Evolutionary conservation across 768 basidiomycete genomes (phyloP).

Genomic region (Strobilomyces confusus): DNA sequence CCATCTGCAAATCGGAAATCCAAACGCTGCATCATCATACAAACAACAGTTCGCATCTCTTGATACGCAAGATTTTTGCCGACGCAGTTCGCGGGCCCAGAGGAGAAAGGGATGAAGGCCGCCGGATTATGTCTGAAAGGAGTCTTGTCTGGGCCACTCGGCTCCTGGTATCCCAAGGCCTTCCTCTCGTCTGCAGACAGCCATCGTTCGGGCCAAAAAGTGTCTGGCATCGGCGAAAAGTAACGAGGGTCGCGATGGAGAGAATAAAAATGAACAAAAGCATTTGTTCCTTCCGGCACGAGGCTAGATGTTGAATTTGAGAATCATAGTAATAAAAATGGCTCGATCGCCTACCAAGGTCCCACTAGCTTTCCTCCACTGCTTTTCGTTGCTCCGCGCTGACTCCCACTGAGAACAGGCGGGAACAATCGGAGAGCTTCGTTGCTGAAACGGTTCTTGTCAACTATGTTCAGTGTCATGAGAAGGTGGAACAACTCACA

Average conservation of each 20-base stretch:
- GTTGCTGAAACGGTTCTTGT: constrained; percentile 34
- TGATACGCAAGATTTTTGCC: constrained; percentile 42
- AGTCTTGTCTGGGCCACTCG: constrained; percentile 22
- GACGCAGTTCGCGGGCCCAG: constrained; percentile 42
- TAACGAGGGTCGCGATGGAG: constrained; percentile 45
- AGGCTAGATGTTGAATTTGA: constrained; percentile 29
- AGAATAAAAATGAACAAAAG: constrained; percentile 40
- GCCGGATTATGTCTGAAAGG: constrained; percentile 32
- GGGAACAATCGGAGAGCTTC: constrained; percentile 49
- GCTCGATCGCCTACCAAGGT: constrained; percentile 33
- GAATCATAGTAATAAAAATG: background rate
- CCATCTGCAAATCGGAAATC: constrained; percentile 39
- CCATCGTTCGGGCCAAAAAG: constrained; percentile 46
- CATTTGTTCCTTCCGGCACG: constrained; percentile 42
- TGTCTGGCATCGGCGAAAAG: constrained; percentile 43
- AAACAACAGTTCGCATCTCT: constrained; percentile 40
- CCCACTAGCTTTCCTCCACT: constrained; percentile 38
- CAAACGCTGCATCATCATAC: constrained; percentile 37
- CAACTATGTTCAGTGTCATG: constrained; percentile 2
- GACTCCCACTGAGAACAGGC: constrained; percentile 45
- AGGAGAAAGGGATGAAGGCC: constrained; percentile 45
- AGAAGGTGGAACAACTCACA: constrained; percentile 20
- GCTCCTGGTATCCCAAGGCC: constrained; percentile 23
- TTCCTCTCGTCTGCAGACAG: constrained; percentile 29
- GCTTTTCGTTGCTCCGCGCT: constrained; percentile 36